Evolutionary conservation across 73 alveolate genomes (phyloP).

Genomic region (Stentor roeselii): DNA sequence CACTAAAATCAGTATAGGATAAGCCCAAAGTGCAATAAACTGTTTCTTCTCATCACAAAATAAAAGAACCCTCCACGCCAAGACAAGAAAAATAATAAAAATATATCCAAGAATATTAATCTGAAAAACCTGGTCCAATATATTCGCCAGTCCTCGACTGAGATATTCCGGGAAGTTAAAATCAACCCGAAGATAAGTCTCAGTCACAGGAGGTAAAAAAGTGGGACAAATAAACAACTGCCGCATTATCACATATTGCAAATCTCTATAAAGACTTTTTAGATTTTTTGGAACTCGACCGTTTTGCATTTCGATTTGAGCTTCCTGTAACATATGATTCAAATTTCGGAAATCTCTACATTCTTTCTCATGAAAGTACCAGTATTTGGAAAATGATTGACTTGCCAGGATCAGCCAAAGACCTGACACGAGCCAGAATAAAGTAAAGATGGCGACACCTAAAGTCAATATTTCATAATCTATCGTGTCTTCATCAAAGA

Average conservation of each 20-base stretch:
- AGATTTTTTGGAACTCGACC: neutral
- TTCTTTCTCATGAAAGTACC: neutral
- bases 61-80: neutral
- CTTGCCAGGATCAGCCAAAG: slow-evolving; percentile 7
- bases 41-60: neutral
- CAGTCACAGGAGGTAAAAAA: slow-evolving; percentile 25
- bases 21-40: slow-evolving; percentile 7
- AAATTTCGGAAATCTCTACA: neutral
- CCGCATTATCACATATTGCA: slow-evolving; percentile 12
- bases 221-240: slow-evolving; percentile 16
- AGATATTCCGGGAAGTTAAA: slow-evolving; percentile 16
- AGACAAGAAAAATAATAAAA: neutral
- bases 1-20: neutral
- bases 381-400: neutral
- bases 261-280: neutral
- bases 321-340: slow-evolving; percentile 1
- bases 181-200: neutral
- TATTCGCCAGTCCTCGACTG: neutral
- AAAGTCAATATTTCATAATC: neutral
- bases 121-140: neutral
- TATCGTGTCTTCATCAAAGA: neutral
- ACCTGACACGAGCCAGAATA: slow-evolving; percentile 8
- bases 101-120: neutral
- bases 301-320: neutral
- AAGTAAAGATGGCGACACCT: slow-evolving; percentile 1